These are phyloP conservation scores for Magnusiomyces fungicola DNA, from an alignment of 1,139 yeast species.

Conservation along the genomic window DNA sequence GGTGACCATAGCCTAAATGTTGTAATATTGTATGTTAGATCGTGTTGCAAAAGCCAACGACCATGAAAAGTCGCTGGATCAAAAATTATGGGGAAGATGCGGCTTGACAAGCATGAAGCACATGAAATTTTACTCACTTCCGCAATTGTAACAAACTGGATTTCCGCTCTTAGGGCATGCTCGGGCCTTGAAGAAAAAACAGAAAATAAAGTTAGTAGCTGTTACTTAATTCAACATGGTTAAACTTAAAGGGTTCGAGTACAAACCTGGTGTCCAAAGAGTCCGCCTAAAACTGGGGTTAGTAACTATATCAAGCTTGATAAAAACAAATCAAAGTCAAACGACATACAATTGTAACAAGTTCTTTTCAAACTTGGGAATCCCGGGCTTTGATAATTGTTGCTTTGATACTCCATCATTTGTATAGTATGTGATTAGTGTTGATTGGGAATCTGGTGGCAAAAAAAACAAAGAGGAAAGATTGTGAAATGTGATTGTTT, in stretches of 20 bases:
- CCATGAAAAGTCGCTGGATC: no score
- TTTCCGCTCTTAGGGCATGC: constrained; percentile 32
- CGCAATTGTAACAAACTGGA: constrained; percentile 34
- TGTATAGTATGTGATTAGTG: no score
- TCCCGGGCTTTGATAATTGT: no score
- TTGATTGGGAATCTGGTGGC: no score
- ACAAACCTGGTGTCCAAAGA: constrained; percentile 31
- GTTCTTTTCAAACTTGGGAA: not conserved
- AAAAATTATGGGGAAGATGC: no score
- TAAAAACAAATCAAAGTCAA: no score
- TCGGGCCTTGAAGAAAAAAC: constrained; percentile 25
- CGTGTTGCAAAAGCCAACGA: no score
- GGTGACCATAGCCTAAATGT: constrained; percentile 48
- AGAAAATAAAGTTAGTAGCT: not conserved
- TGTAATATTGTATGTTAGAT: no score
- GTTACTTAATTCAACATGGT: not conserved
- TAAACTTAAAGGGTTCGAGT: not conserved
- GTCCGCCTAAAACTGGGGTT: constrained; percentile 25
- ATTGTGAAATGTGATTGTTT: no score
- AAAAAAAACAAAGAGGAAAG: no score
- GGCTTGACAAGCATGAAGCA: no score
- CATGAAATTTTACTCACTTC: constrained; percentile 21
- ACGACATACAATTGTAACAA: not conserved
- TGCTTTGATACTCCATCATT: no score
- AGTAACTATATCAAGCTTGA: not conserved